Conservation (phyloP, 2,329 filamentous ascomycete species). For the Colletotrichum acutatum region DNA sequence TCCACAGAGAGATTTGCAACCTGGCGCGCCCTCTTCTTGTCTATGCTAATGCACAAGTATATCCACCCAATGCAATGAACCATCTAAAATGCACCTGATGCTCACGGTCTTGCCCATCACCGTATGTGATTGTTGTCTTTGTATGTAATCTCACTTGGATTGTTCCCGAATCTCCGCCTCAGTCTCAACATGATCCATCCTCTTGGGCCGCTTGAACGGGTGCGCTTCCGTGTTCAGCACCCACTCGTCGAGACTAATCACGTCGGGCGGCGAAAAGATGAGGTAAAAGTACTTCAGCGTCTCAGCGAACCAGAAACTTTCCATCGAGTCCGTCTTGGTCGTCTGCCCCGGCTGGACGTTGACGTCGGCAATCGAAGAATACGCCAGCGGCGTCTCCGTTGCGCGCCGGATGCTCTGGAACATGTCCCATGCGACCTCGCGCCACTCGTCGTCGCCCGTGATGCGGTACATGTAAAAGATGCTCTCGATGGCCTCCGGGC, state of each 20-base stretch:
- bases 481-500: slow-evolving; percentile 64
- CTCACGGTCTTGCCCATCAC: neutral
- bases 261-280: slow-evolving; percentile 72
- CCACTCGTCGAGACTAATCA: slow-evolving; percentile 76
- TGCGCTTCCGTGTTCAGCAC: slow-evolving; percentile 72
- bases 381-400: slow-evolving; percentile 56
- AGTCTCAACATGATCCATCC: slow-evolving; percentile 21
- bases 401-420: slow-evolving; percentile 54
- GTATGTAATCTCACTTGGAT: neutral
- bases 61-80: neutral
- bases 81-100: neutral
- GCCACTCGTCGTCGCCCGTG: slow-evolving; percentile 56
- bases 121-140: neutral
- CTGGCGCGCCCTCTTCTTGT: neutral
- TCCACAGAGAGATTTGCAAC: neutral
- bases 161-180: slow-evolving; percentile 20
- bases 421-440: slow-evolving; percentile 60
- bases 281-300: slow-evolving; percentile 84
- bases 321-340: slow-evolving; percentile 36
- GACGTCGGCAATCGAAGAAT: slow-evolving; percentile 50
- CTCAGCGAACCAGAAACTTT: slow-evolving; percentile 78
- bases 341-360: slow-evolving; percentile 25
- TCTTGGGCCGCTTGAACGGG: slow-evolving; percentile 52
- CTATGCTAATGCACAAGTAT: neutral
- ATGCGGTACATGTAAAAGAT: slow-evolving; percentile 63